These are phyloP conservation scores for Termitomyces eurrhizus DNA, from an alignment of 768 basidiomycete genomes.

Conservation along the genomic window DNA sequence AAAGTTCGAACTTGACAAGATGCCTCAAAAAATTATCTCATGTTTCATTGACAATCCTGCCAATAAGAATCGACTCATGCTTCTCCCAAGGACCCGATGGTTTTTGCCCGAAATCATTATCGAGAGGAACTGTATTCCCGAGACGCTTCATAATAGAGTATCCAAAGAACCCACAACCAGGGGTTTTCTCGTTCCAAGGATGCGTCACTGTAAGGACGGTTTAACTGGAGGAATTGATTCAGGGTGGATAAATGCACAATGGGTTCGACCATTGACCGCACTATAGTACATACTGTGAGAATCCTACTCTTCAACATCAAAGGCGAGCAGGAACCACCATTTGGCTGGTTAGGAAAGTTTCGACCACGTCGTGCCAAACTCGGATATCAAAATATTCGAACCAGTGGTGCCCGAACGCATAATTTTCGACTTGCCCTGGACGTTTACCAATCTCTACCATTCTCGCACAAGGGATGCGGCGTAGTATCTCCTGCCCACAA, in stretches of 20 bases:
- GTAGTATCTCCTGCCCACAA: constrained; percentile 30
- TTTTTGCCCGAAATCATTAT: constrained; percentile 45
- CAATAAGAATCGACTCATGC: constrained; percentile 21
- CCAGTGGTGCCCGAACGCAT: constrained; percentile 42
- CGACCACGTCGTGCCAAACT: constrained; percentile 36
- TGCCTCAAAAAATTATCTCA: constrained; percentile 35
- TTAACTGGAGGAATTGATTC: constrained; percentile 8
- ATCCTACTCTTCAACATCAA: not conserved
- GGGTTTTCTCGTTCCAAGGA: not conserved
- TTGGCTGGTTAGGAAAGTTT: constrained; percentile 25
- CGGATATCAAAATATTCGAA: constrained; percentile 41
- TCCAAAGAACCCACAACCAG: not conserved
- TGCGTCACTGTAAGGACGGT: not conserved
- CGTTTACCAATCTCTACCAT: constrained; percentile 27
- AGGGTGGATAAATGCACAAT: constrained; percentile 41
- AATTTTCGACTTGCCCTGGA: constrained; percentile 31
- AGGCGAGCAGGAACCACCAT: constrained; percentile 6
- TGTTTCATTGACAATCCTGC: constrained; percentile 19
- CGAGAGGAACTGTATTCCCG: constrained; percentile 8
- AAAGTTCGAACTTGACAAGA: constrained; percentile 35
- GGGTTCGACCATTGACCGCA: constrained; percentile 36
- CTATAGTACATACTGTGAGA: constrained; percentile 13
- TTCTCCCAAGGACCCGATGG: constrained; percentile 40
- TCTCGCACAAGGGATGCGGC: constrained; percentile 33
- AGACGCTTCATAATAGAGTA: constrained; percentile 18